phyloP scores from a whole-genome alignment of 148 eudicot species.

The Rhododendron molle region DNA sequence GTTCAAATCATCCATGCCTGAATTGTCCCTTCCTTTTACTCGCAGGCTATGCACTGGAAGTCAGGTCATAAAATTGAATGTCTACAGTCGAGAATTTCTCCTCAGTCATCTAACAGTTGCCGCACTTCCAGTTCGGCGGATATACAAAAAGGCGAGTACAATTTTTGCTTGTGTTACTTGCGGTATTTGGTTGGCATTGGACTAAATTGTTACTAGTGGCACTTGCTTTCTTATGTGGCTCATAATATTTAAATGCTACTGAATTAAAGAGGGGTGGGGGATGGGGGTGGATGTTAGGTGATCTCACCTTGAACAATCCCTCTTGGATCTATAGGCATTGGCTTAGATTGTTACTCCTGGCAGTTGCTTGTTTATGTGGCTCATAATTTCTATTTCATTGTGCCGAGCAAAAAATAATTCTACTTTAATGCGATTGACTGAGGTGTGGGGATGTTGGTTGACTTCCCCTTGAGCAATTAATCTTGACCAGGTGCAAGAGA shows the following conservation, averaged over 20 bases:
- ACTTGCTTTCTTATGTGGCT: background rate
- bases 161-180: background rate
- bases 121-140: conserved; percentile 20
- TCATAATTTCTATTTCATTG: background rate
- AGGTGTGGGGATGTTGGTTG: background rate
- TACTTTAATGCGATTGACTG: background rate
- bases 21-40: background rate
- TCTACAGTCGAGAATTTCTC: conserved; percentile 26
- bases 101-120: conserved; percentile 27
- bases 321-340: background rate
- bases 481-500: background rate
- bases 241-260: background rate
- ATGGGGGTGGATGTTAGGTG: background rate
- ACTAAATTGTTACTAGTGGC: background rate
- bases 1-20: background rate
- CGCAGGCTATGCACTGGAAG: conserved; percentile 68
- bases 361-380: background rate
- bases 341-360: background rate
- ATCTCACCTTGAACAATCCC: background rate
- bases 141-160: conserved; percentile 33
- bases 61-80: conserved; percentile 59
- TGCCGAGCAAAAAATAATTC: no score
- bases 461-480: background rate
- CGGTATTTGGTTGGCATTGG: background rate
- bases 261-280: background rate